Evolutionary conservation across 2,329 filamentous ascomycete species (phyloP).

Genomic region (Juglanconis sp.): DNA sequence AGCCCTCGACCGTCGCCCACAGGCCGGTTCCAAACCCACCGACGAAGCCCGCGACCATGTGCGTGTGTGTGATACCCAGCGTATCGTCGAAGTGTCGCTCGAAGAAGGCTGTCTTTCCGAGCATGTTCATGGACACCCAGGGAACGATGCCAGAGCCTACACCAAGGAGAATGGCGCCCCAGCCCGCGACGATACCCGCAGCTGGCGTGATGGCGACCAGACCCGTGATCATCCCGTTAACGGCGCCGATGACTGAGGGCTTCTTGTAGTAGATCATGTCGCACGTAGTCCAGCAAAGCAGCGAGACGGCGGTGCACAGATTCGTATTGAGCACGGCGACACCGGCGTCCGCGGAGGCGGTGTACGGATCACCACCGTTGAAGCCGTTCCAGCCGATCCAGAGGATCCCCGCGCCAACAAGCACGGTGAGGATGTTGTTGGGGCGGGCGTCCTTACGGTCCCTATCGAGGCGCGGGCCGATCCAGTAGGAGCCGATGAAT

Average conservation of each 20-base stretch:
- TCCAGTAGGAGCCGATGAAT: conserved; percentile 44
- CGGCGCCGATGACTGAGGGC: conserved; percentile 46
- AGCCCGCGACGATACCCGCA: conserved; percentile 47
- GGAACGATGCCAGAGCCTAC: conserved; percentile 41
- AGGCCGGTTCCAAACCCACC: conserved; percentile 44
- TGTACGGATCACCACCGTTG: conserved; percentile 51
- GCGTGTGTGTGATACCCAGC: conserved; percentile 33
- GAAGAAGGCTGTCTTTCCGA: conserved; percentile 32
- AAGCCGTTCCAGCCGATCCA: conserved; percentile 54
- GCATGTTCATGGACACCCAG: conserved; percentile 47
- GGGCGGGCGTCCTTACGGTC: conserved; percentile 44
- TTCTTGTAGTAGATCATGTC: conserved; percentile 46
- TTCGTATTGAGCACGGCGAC: conserved; percentile 51
- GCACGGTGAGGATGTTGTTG: conserved; percentile 42
- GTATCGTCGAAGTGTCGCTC: conserved; percentile 25
- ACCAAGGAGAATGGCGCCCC: conserved; percentile 48
- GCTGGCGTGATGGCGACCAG: conserved; percentile 50
- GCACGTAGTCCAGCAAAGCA: conserved; percentile 43
- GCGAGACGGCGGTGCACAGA: conserved; percentile 43
- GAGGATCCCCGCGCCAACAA: conserved; percentile 46
- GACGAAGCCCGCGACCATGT: conserved; percentile 43
- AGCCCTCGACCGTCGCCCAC: conserved; percentile 44
- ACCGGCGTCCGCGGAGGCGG: conserved; percentile 46
- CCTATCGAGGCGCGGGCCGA: conserved; percentile 41
- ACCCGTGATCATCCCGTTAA: conserved; percentile 51